Percentiles rank a stretch among this genome's conserved stretches.
These are phyloP conservation scores for Phytophthora boehmeriae DNA, from an alignment of 352 stramenopile species.

Conservation along the genomic window DNA sequence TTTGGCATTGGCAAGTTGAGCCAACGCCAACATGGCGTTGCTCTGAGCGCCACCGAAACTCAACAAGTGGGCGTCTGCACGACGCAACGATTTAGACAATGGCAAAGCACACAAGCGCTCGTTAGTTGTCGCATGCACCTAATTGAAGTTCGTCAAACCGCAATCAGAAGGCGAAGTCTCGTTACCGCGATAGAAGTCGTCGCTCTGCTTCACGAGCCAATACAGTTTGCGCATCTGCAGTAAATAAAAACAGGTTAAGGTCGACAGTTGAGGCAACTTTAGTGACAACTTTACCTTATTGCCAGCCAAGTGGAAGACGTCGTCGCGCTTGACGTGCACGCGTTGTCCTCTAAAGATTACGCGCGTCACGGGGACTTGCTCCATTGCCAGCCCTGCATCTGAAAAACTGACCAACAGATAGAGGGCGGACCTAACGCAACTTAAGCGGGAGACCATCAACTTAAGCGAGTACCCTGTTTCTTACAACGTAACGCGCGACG, in stretches of 20 bases:
- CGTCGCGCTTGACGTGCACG: constrained; percentile 87
- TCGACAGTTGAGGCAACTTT: too few species aligned
- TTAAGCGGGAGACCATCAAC: constrained; percentile 7
- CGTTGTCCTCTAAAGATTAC: constrained; percentile 68
- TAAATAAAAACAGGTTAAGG: too few species aligned
- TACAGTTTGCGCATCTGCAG: constrained; percentile 91
- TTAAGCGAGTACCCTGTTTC: not conserved
- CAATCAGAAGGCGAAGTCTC: not conserved
- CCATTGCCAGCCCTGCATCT: constrained; percentile 27
- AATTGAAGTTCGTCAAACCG: not conserved
- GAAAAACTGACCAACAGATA: not conserved
- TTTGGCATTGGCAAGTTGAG: constrained; percentile 77
- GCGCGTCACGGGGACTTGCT: constrained; percentile 58
- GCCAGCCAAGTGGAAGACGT: constrained; percentile 78
- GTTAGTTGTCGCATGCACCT: not conserved
- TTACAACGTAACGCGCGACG: constrained; percentile 29
- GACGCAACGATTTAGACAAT: not conserved
- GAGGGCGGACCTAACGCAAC: constrained; percentile 8
- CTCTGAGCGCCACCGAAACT: constrained; percentile 85
- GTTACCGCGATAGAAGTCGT: constrained; percentile 59
- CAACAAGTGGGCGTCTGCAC: constrained; percentile 53
- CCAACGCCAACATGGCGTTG: constrained; percentile 88
- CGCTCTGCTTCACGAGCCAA: constrained; percentile 73
- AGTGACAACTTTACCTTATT: constrained; percentile 91
- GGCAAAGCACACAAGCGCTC: not conserved